These are phyloP conservation scores for Nakaseomyces bracarensis DNA, from an alignment of 1,139 yeast genomes.

Conservation along the genomic window DNA sequence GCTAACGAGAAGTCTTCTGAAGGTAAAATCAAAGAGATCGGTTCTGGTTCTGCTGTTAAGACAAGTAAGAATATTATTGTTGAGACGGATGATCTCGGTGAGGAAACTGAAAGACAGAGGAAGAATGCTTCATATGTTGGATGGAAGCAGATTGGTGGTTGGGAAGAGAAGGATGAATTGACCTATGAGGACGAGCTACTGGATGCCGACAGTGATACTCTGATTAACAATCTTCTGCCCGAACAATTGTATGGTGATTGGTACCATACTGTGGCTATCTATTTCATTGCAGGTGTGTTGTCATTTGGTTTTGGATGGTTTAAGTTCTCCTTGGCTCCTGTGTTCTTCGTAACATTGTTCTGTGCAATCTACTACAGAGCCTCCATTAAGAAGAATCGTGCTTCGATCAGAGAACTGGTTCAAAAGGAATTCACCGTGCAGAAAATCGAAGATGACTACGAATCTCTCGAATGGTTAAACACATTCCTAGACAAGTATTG, in stretches of 20 bases:
- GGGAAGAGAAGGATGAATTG: constrained; percentile 59
- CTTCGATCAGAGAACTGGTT: constrained; percentile 62
- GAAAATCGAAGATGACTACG: constrained; percentile 77
- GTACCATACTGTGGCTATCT: constrained; percentile 80
- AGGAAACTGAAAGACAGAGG: constrained; percentile 4
- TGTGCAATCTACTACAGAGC: constrained; percentile 68
- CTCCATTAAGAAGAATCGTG: constrained; percentile 70
- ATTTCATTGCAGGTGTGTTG: constrained; percentile 54
- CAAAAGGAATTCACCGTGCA: constrained; percentile 76
- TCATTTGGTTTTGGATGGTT: constrained; percentile 78
- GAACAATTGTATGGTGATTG: constrained; percentile 82
- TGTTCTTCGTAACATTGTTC: constrained; percentile 56
- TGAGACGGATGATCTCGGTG: constrained; percentile 2
- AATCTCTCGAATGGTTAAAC: constrained; percentile 91
- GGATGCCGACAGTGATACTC: constrained; percentile 59
- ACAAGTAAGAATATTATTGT: neutral
- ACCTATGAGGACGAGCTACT: constrained; percentile 59
- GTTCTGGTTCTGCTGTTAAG: neutral
- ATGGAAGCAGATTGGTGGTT: constrained; percentile 92
- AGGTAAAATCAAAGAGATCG: neutral
- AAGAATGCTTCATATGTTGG: constrained; percentile 64
- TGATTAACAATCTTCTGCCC: constrained; percentile 64
- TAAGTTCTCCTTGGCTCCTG: constrained; percentile 68
- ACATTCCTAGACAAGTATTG: constrained; percentile 80
- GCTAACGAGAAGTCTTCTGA: neutral